Evolutionary conservation across 208 protist genomes (phyloP).

Genomic region (Trypanosomatidae sp.): DNA sequence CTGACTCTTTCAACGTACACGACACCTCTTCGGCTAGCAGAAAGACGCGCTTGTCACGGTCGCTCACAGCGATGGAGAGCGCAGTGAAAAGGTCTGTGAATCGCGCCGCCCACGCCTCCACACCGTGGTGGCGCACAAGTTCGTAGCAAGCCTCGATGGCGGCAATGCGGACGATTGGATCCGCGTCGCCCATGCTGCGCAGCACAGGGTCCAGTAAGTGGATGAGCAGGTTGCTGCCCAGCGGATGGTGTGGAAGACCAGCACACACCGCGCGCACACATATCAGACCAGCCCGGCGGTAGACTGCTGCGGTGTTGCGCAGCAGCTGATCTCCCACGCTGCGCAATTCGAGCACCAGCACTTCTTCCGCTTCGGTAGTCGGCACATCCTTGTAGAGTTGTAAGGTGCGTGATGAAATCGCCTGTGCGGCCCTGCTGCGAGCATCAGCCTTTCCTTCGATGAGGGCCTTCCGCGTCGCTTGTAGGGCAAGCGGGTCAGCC

Average conservation of each 20-base stretch:
- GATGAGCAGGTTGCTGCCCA: constrained; percentile 23
- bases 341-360: constrained; percentile 29
- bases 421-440: constrained; percentile 33
- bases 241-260: constrained; percentile 34
- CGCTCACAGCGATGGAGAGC: constrained; percentile 49
- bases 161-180: constrained; percentile 62
- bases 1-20: constrained; percentile 44
- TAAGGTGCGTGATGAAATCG: constrained; percentile 37
- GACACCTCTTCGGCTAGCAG: constrained; percentile 66
- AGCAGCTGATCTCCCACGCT: constrained; percentile 45
- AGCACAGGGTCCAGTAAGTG: constrained; percentile 40
- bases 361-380: constrained; percentile 35
- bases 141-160: constrained; percentile 69
- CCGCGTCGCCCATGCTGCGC: constrained; percentile 46
- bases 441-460: constrained; percentile 63
- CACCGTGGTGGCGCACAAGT: constrained; percentile 41
- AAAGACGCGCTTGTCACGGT: constrained; percentile 55
- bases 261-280: constrained; percentile 44
- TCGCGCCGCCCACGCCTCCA: constrained; percentile 35
- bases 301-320: constrained; percentile 35
- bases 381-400: constrained; percentile 55
- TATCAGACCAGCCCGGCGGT: constrained; percentile 60
- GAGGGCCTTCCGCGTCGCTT: constrained; percentile 39
- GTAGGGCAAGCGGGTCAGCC: constrained; percentile 40
- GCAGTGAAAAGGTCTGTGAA: constrained; percentile 61